These are phyloP conservation scores for Coix lacrymajobi DNA, from an alignment of 176 grass and related monocot genomes.

Conservation along the genomic window DNA sequence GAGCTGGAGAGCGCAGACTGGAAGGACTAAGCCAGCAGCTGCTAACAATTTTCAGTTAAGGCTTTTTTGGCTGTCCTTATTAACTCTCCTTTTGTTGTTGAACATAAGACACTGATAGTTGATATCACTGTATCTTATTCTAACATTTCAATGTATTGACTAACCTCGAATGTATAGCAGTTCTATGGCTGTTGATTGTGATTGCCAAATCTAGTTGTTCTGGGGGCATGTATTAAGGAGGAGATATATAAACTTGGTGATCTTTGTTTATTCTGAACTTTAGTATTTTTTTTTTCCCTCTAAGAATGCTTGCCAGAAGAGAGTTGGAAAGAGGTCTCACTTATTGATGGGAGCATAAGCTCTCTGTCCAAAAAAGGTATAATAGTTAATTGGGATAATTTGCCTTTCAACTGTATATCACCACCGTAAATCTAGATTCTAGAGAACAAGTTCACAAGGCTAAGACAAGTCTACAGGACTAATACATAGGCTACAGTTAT, in stretches of 20 bases:
- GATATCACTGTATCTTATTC: neutral
- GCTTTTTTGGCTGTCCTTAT: neutral
- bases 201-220: too few relatives aligned
- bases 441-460: neutral
- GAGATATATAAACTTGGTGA: neutral
- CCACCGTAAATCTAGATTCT: too few relatives aligned
- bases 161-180: neutral
- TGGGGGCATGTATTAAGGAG: too few relatives aligned
- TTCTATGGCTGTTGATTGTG: neutral
- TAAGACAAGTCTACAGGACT: neutral
- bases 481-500: neutral
- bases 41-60: too few relatives aligned
- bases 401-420: neutral
- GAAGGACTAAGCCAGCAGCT: neutral
- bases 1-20: neutral
- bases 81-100: neutral
- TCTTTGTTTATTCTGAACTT: conserved; percentile 8
- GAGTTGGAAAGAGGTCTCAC: neutral
- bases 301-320: neutral
- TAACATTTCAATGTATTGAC: neutral
- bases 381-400: neutral
- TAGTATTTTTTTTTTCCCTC: neutral
- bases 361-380: neutral
- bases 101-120: neutral
- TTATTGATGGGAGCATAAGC: neutral